A percentile compares a stretch with the other conserved stretches of the same genome.
These are phyloP conservation scores for Saururus chinensis DNA, from an alignment of 164 flowering plant genomes.

Conservation along the genomic window DNA sequence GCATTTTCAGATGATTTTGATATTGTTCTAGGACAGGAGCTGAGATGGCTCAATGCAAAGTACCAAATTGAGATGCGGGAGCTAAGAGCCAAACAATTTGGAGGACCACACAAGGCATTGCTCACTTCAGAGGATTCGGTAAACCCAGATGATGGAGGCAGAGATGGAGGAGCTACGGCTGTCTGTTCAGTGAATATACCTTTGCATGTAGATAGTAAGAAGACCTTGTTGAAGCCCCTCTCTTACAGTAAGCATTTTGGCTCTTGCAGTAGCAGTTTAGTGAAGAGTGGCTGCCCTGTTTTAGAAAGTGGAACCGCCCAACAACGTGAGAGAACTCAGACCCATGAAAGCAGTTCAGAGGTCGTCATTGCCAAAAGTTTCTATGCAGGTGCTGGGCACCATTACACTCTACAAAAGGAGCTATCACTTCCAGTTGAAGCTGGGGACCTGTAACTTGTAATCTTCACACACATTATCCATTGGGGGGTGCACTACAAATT, in stretches of 20 bases:
- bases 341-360: conserved; percentile 28
- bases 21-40: conserved; percentile 53
- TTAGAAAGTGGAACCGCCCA: conserved; percentile 13
- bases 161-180: conserved; percentile 7
- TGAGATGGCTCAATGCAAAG: conserved; percentile 84
- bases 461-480: too few species aligned
- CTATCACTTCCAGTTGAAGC: conserved; percentile 25
- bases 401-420: conserved; percentile 45
- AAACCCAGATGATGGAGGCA: not conserved
- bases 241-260: conserved; percentile 13
- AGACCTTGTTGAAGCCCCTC: too few species aligned
- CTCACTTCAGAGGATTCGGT: conserved; percentile 4
- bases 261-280: not conserved
- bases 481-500: too few species aligned
- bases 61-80: conserved; percentile 59
- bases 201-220: conserved; percentile 14
- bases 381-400: conserved; percentile 34
- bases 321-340: conserved; percentile 13
- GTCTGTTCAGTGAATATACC: conserved; percentile 6
- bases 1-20: conserved; percentile 31
- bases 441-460: not conserved
- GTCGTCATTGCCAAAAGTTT: conserved; percentile 46
- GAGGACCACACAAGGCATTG: conserved; percentile 16
- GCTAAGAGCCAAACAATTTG: conserved; percentile 37
- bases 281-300: conserved; percentile 13